These are phyloP conservation scores for Colletotrichum chrysophilum DNA, from an alignment of 2,329 filamentous ascomycete species.

Conservation along the genomic window DNA sequence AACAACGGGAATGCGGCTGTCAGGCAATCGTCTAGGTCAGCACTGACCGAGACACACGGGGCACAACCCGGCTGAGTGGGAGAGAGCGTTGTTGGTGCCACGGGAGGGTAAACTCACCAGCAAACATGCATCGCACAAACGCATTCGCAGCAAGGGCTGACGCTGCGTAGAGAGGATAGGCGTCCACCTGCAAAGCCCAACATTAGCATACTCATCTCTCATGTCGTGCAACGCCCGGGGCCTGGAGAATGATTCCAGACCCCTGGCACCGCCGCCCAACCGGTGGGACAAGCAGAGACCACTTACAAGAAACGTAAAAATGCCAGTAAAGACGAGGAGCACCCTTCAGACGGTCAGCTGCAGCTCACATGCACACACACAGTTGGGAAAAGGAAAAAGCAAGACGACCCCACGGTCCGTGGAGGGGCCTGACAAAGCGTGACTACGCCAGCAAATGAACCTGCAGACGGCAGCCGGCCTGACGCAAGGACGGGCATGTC, in stretches of 20 bases:
- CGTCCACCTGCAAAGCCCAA: slow-evolving; percentile 62
- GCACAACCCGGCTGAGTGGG: slow-evolving; percentile 25
- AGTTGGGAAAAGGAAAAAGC: slow-evolving; percentile 28
- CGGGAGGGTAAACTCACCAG: slow-evolving; percentile 50
- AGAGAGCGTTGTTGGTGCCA: slow-evolving; percentile 4
- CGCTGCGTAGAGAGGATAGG: slow-evolving; percentile 77
- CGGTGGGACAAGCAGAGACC: background rate
- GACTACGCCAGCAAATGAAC: slow-evolving; percentile 25
- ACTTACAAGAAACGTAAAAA: slow-evolving; percentile 86
- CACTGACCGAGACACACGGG: slow-evolving; percentile 1
- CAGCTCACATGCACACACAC: slow-evolving; percentile 27
- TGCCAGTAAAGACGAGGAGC: slow-evolving; percentile 79
- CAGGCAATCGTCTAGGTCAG: background rate
- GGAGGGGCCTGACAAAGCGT: slow-evolving; percentile 34
- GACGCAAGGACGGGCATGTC: slow-evolving; percentile 6
- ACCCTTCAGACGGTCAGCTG: slow-evolving; percentile 55
- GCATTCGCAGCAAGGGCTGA: slow-evolving; percentile 84
- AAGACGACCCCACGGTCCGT: slow-evolving; percentile 22
- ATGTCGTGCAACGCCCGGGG: slow-evolving; percentile 1
- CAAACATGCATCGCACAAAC: slow-evolving; percentile 79
- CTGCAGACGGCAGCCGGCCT: slow-evolving; percentile 1
- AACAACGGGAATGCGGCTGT: slow-evolving; percentile 78
- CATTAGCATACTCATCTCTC: slow-evolving; percentile 3
- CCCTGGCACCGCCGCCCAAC: slow-evolving; percentile 15
- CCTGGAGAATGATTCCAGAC: slow-evolving; percentile 17